Evolutionary conservation across 306 rosid species (phyloP).

Genomic region (Oxytropis ochrocephala): DNA sequence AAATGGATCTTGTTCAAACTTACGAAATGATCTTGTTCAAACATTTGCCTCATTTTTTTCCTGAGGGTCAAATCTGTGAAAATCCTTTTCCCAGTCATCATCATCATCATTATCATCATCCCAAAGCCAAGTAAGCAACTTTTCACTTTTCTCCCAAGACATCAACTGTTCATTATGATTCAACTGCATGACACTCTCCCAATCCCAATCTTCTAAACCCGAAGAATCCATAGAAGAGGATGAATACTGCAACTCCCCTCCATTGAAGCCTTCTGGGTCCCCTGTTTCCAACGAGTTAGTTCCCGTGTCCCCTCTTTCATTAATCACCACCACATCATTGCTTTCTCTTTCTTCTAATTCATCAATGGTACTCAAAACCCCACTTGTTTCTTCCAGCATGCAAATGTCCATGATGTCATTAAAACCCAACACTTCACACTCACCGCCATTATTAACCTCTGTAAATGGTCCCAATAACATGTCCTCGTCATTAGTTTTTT

Average conservation of each 20-base stretch:
- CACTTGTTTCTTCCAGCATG: slow-evolving; percentile 15
- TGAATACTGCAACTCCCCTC: slow-evolving; percentile 13
- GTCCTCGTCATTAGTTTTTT: not conserved
- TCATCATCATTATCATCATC: not conserved
- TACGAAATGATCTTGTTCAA: no score
- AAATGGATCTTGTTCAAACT: no score
- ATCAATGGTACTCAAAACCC: not conserved
- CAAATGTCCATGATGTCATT: slow-evolving; percentile 24
- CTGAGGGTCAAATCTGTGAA: not conserved
- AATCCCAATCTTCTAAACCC: slow-evolving; percentile 25
- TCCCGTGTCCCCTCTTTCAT: not conserved
- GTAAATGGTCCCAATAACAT: not conserved
- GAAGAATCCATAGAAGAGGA: slow-evolving; percentile 6
- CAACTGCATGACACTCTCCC: slow-evolving; percentile 28
- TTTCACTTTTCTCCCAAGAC: slow-evolving; percentile 8
- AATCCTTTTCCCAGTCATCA: slow-evolving; percentile 25
- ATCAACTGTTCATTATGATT: not conserved
- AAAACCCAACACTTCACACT: slow-evolving; percentile 7
- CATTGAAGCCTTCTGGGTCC: slow-evolving; percentile 3
- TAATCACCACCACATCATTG: not conserved
- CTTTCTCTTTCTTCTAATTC: slow-evolving; percentile 10
- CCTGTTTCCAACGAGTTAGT: not conserved
- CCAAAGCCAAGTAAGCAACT: slow-evolving; percentile 32
- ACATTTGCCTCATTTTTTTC: no score
- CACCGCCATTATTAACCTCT: slow-evolving; percentile 7